A percentile compares a stretch with the other conserved stretches of the same genome.
phyloP scores from a whole-genome alignment of 495 filamentous ascomycete genomes.

The Diplogelasinospora grovesii region DNA sequence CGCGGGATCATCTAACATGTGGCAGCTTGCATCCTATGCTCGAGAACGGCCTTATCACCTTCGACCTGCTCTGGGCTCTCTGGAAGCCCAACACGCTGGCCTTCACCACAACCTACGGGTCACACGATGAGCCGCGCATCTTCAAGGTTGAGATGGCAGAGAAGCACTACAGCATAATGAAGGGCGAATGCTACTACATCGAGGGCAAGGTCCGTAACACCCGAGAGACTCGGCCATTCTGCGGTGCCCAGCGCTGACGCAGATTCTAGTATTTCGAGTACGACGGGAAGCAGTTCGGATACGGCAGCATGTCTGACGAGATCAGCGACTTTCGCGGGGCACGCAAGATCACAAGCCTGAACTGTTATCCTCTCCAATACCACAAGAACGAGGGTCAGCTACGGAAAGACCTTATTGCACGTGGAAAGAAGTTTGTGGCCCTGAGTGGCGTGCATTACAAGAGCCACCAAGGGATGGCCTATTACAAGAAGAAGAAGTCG shows the following conservation, averaged over 20 bases:
- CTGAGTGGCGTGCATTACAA: conserved; percentile 81
- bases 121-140: conserved; percentile 73
- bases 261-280: conserved; percentile 55
- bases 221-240: background rate
- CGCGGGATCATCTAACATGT: background rate
- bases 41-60: conserved; percentile 80
- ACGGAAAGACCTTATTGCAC: conserved; percentile 62
- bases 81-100: conserved; percentile 87
- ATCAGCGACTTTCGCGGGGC: conserved; percentile 77
- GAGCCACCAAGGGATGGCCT: conserved; percentile 75
- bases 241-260: conserved; percentile 6
- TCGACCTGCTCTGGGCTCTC: conserved; percentile 83
- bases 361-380: conserved; percentile 75
- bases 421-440: conserved; percentile 77
- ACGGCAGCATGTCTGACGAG: conserved; percentile 57
- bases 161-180: conserved; percentile 65
- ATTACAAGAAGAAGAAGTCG: conserved; percentile 72
- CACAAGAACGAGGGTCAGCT: conserved; percentile 68
- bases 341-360: conserved; percentile 71
- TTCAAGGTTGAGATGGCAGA: conserved; percentile 82
- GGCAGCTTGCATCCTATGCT: conserved; percentile 71
- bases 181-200: conserved; percentile 72
- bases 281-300: conserved; percentile 61
- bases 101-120: conserved; percentile 75
- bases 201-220: conserved; percentile 59